Evolutionary conservation across 768 basidiomycete genomes (phyloP).

Genomic region (Mycena vulgaris): DNA sequence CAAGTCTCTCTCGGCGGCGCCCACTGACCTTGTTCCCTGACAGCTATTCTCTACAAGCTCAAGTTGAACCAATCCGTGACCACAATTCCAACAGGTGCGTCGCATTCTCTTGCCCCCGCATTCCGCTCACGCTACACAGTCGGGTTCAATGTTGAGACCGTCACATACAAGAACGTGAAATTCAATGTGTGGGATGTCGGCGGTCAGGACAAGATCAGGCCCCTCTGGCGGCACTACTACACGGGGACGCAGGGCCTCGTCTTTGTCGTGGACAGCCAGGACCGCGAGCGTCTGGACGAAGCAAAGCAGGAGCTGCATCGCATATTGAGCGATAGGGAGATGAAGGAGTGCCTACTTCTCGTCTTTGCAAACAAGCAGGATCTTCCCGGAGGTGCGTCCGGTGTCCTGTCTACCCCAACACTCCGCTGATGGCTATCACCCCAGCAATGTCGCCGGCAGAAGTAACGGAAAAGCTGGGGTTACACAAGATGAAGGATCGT

Average conservation of each 20-base stretch:
- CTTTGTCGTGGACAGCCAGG: constrained; percentile 98
- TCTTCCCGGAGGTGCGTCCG: constrained; percentile 88
- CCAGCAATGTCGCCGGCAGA: constrained; percentile 99
- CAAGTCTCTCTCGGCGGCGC: constrained; percentile 1
- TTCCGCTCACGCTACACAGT: constrained; percentile 60
- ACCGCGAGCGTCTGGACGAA: constrained; percentile 95
- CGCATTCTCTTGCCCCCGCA: constrained; percentile 7
- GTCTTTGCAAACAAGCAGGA: constrained; percentile 99
- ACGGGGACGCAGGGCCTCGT: constrained; percentile 99
- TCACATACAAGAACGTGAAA: constrained; percentile 98
- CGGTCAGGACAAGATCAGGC: constrained; percentile 99
- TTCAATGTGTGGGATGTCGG: constrained; percentile 98
- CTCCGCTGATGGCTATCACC: constrained; percentile 19
- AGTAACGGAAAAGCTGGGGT: constrained; percentile 96
- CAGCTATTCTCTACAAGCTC: constrained; percentile 98
- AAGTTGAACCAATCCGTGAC: constrained; percentile 99
- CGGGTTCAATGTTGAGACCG: constrained; percentile 99
- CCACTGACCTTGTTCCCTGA: constrained; percentile 28
- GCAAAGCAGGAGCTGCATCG: constrained; percentile 96
- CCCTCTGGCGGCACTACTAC: constrained; percentile 99
- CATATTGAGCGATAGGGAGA: constrained; percentile 96
- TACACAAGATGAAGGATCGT: constrained; percentile 96
- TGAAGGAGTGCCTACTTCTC: constrained; percentile 96
- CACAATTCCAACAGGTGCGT: constrained; percentile 94
- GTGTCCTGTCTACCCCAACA: constrained; percentile 2